Base-by-base conservation (phyloP, 371 early-diverging fungal genomes). In the Mortierella sp. region DNA sequence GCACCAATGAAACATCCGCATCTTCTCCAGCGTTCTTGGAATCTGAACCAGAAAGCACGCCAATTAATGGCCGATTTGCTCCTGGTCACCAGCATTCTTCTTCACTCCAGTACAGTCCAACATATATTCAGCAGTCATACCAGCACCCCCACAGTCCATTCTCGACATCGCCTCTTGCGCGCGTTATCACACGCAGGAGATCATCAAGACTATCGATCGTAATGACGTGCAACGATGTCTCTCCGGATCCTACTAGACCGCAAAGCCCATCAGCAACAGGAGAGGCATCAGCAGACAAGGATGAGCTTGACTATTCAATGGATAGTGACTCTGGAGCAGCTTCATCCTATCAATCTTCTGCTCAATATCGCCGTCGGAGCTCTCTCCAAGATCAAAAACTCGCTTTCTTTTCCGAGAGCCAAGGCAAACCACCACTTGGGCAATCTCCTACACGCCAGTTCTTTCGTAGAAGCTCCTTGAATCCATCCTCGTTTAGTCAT, bases 131-230 rank as follows among this genome's bases (percentile, higher is more conserved):
- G 9, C 73, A 72, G 16, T 57, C 63, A 9, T 49, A 65, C n/a
- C 73, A 69, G 11, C 66, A 72, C 28, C 22, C 66, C 5, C 73
- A 73, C 26, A 59, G 30, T n/a, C 65, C 78, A 22, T 54, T 77
- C 47, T 78, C 79, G 43, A 78, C 79, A n/a, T 78, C 79, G 14
- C 79, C 79, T 3, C 47, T 78, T 26, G 71, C 74, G 2, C 79
- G 73, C 20, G 74, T 74, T 10, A 70, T 78, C 28, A 78, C 71
- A 2, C 74, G 79, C 24, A 69, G 79, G 6, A 55, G 79, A 60
- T 78, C 79, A 9, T 78, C 79, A 14, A 57, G 79, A 18, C 74
- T 78, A 5, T 78, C 79, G 28, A 78, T 78, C 26, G 79, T 78
- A 18, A 78, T 74, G 74, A 78, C 62, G 14, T 74, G 79, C 26